A percentile compares a stretch with the other conserved stretches of the same genome.
Evolutionary conservation across 2,329 filamentous ascomycete genomes (phyloP).

Genomic region (Paecilomyces dactylethromorphus): DNA sequence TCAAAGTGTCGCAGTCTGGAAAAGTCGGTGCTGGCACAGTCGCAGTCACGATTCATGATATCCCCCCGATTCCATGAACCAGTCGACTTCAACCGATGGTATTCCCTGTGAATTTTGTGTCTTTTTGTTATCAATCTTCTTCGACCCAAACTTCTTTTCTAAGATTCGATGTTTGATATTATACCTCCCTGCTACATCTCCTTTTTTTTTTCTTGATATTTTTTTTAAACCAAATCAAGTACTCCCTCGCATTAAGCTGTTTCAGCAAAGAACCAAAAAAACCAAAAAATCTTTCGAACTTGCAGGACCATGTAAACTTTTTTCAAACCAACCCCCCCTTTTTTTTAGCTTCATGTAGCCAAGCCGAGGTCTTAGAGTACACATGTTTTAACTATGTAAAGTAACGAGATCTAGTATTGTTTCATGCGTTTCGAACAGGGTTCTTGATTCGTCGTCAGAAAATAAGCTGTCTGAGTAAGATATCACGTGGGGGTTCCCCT

Average conservation of each 20-base stretch:
- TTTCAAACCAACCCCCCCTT: neutral
- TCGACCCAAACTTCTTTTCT: neutral
- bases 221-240: neutral
- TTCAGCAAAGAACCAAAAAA: neutral
- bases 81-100: neutral
- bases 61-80: neutral
- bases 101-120: neutral
- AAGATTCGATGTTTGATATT: neutral
- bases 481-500: no score
- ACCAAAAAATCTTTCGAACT: neutral
- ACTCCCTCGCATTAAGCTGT: neutral
- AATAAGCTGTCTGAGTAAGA: no score
- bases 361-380: neutral
- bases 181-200: neutral
- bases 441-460: no score
- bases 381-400: neutral
- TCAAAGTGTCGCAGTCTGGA: neutral
- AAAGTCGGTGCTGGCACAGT: neutral
- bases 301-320: neutral
- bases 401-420: neutral
- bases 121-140: neutral
- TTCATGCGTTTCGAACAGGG: neutral
- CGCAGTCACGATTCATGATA: neutral
- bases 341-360: neutral
- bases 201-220: neutral